Percentiles rank a stretch among this genome's conserved stretches.
Conservation (phyloP, 2,329 filamentous ascomycete genomes). For the Cladobotryum mycophilum region DNA sequence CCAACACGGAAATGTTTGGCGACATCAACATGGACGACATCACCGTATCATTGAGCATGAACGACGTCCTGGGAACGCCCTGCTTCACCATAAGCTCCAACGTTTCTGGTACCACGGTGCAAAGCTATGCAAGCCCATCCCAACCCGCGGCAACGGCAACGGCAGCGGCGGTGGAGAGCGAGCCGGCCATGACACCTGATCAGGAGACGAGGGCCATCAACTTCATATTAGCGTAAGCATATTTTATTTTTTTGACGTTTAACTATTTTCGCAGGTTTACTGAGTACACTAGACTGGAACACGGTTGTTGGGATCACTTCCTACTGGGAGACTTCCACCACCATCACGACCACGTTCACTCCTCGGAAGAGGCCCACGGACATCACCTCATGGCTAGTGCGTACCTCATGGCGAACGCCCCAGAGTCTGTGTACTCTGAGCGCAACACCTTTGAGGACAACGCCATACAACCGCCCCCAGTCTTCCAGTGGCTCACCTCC, state of each 20-base stretch:
- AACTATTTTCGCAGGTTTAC: not conserved
- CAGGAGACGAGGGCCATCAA: conserved; percentile 45
- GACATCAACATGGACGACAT: conserved; percentile 32
- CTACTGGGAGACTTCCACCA: conserved; percentile 33
- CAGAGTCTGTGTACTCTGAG: conserved; percentile 26
- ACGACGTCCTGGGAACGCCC: conserved; percentile 36
- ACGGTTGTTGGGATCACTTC: conserved; percentile 48
- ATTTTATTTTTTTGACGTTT: not conserved
- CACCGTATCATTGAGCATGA: conserved; percentile 35
- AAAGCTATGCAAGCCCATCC: conserved; percentile 15
- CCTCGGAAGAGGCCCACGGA: conserved; percentile 27
- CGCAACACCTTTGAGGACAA: conserved; percentile 12
- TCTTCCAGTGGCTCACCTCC: conserved; percentile 32
- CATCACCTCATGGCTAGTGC: conserved; percentile 41
- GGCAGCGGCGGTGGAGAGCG: conserved; percentile 18
- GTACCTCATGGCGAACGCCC: conserved; percentile 36
- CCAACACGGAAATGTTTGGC: conserved; percentile 23
- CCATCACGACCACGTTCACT: conserved; percentile 13
- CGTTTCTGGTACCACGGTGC: conserved; percentile 15
- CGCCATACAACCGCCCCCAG: conserved; percentile 17
- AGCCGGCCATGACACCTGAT: conserved; percentile 22
- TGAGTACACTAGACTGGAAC: conserved; percentile 37
- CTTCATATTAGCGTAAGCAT: conserved; percentile 46
- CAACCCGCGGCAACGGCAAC: not conserved
- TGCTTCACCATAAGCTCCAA: conserved; percentile 35